A percentile compares a stretch with the other conserved stretches of the same genome.
Evolutionary conservation across 257 asterid species (phyloP).

Genomic region (Rehmannia glutinosa): DNA sequence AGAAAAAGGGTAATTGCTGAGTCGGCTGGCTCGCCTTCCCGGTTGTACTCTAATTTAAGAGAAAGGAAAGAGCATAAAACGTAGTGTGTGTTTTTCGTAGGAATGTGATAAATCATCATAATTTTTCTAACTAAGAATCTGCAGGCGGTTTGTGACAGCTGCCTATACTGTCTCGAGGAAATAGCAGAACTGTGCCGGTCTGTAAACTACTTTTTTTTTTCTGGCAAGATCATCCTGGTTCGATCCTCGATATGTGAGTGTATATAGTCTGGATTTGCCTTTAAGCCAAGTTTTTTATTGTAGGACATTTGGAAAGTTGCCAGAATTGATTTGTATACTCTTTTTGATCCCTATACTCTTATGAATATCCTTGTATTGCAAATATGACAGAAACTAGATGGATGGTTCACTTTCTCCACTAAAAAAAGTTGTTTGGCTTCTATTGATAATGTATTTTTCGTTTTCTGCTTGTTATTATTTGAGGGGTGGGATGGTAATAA

Average conservation of each 20-base stretch:
- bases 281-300: slow-evolving; percentile 27
- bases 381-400: too few species aligned
- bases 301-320: slow-evolving; percentile 24
- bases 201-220: slow-evolving; percentile 22
- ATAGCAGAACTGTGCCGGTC: slow-evolving; percentile 13
- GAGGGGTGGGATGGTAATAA: too few species aligned
- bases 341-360: not conserved
- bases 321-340: slow-evolving; percentile 1
- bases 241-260: slow-evolving; percentile 34
- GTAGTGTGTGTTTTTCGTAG: slow-evolving; percentile 23
- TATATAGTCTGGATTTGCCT: slow-evolving; percentile 44
- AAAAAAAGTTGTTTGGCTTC: too few species aligned
- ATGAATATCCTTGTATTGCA: too few species aligned
- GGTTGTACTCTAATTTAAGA: too few species aligned
- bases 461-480: too few species aligned
- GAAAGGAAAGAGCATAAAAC: too few species aligned
- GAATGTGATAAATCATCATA: slow-evolving; percentile 23
- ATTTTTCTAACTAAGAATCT: slow-evolving; percentile 34
- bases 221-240: slow-evolving; percentile 17
- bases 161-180: slow-evolving; percentile 33
- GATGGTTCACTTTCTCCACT: too few species aligned
- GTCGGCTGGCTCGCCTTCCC: too few species aligned
- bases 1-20: slow-evolving; percentile 16
- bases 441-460: too few species aligned
- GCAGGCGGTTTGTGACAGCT: slow-evolving; percentile 32